Conservation (phyloP, 2,329 filamentous ascomycete species). For the Cladophialophora yegresii region DNA sequence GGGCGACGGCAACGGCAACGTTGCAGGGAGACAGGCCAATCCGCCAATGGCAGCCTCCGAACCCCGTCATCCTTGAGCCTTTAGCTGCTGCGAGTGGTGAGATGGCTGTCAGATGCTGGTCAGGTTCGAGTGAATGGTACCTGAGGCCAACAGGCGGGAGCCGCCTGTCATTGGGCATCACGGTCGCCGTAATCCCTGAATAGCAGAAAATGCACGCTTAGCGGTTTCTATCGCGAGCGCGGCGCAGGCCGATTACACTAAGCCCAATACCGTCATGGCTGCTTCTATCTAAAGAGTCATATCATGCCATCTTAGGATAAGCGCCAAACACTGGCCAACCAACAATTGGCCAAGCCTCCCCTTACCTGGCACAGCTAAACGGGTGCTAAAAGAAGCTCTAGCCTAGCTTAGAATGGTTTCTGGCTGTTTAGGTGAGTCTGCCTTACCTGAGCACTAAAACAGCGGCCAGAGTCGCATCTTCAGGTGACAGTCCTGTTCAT, state of each 20-base stretch:
- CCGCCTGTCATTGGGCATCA: slow-evolving; percentile 1
- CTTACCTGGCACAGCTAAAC: slow-evolving; percentile 8
- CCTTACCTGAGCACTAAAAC: slow-evolving; percentile 33
- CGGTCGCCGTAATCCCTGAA: slow-evolving; percentile 13
- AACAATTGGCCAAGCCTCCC: background rate
- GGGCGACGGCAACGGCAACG: slow-evolving; percentile 22
- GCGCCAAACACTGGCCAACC: slow-evolving; percentile 29
- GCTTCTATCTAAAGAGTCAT: slow-evolving; percentile 27
- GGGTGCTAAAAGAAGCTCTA: slow-evolving; percentile 1
- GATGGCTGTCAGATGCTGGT: slow-evolving; percentile 23
- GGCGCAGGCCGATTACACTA: slow-evolving; percentile 30
- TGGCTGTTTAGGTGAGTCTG: slow-evolving; percentile 27
- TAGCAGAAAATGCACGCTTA: slow-evolving; percentile 12
- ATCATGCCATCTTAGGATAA: slow-evolving; percentile 14
- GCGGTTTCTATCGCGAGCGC: slow-evolving; percentile 24
- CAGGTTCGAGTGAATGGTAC: slow-evolving; percentile 15
- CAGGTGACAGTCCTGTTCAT: slow-evolving; percentile 2
- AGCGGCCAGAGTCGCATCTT: background rate
- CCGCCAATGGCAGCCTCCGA: slow-evolving; percentile 15
- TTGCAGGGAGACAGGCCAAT: slow-evolving; percentile 16
- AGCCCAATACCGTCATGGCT: slow-evolving; percentile 12
- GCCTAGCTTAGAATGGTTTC: background rate
- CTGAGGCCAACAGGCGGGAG: slow-evolving; percentile 20
- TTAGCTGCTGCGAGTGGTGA: slow-evolving; percentile 15
- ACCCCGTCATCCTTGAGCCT: slow-evolving; percentile 15